These are phyloP conservation scores for Eutrema yunnanense DNA, from an alignment of 345 rosid species.

Conservation along the genomic window DNA sequence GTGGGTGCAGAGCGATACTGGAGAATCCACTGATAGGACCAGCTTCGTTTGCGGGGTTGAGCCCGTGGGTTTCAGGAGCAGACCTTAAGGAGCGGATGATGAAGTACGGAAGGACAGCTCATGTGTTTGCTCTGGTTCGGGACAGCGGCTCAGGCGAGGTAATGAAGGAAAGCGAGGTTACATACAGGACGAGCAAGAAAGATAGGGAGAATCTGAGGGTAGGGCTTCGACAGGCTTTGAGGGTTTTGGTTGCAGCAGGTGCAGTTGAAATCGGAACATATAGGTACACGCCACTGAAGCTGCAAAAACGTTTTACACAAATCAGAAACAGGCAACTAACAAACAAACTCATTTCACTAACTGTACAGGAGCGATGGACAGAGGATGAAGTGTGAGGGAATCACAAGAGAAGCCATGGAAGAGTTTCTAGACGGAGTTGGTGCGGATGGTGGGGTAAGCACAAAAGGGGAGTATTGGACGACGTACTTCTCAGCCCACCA, in stretches of 20 bases:
- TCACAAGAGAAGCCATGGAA: conserved; percentile 32
- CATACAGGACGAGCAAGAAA: conserved; percentile 20
- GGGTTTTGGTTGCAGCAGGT: conserved; percentile 62
- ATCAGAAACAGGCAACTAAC: background rate
- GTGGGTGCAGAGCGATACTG: conserved; percentile 40
- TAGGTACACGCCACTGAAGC: conserved; percentile 17
- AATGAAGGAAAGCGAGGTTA: conserved; percentile 39
- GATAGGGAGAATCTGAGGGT: conserved; percentile 43
- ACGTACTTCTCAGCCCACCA: conserved; percentile 51
- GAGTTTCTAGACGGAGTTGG: conserved; percentile 42
- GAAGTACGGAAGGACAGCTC: conserved; percentile 53
- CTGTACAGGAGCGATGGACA: conserved; percentile 48
- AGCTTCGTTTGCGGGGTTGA: conserved; percentile 28
- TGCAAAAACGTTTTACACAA: background rate
- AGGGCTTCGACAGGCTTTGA: conserved; percentile 44
- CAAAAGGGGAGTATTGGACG: conserved; percentile 36
- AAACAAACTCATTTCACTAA: too few relatives aligned
- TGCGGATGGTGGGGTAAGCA: conserved; percentile 34
- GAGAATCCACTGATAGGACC: conserved; percentile 62
- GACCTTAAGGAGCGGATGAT: conserved; percentile 48
- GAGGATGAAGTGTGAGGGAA: conserved; percentile 43
- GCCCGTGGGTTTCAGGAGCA: conserved; percentile 60
- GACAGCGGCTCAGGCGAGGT: conserved; percentile 49
- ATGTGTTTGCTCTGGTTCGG: conserved; percentile 37
- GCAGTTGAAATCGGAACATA: conserved; percentile 65